Base-by-base conservation (phyloP, 2,329 filamentous ascomycete genomes). In the Exophiala calicioides region DNA sequence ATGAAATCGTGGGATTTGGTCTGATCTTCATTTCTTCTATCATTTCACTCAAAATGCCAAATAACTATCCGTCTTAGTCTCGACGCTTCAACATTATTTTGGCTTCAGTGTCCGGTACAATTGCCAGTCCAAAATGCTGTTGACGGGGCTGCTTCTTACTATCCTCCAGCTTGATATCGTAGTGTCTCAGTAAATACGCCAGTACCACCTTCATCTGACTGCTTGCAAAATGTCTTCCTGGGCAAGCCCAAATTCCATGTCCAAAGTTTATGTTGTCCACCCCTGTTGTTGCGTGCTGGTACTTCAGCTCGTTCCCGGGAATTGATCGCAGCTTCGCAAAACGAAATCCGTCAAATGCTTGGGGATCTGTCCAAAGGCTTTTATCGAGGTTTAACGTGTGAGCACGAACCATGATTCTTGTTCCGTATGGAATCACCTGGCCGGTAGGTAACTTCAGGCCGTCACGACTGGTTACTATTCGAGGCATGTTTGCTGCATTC, bases 221-320 rank as follows among this genome's bases (percentile, higher is more conserved):
- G 3, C 44, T 47, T 1, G 59, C 61, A 40, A 60, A 62, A 37
- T 58, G 60, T 30, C 61, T 45, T 9, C 61, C 60, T 5, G 61
- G 59, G 45, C 61, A 62, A 24, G 60, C 58, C 58, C 81, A 77
- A 50, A 73, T 67, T 8, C 79, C 79, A 50, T 80, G 76, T 0
- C 79, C 78, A 60, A 82, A 82, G 0, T 74, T 66, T n/a, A 81
- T 57, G 52, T 78, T 73, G 5, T 64, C 58, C 32, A 74, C 65
- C 31, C 72, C 74, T 2, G 78, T 80, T 3, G 75, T 76, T 7
- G 79, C 74, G 67, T 81, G 71, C 2, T 76, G 73, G 12, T 73
- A 53, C 60, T 73, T 69, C 37, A 69, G 71, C 30, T 44, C 26
- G 13, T 44, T 44, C 15, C 40, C 31, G 19, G 40, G 29, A 21